A percentile compares a stretch with the other conserved stretches of the same genome.
phyloP scores from a whole-genome alignment of 495 filamentous ascomycete genomes.

The Trichoderma orchidacearum region DNA sequence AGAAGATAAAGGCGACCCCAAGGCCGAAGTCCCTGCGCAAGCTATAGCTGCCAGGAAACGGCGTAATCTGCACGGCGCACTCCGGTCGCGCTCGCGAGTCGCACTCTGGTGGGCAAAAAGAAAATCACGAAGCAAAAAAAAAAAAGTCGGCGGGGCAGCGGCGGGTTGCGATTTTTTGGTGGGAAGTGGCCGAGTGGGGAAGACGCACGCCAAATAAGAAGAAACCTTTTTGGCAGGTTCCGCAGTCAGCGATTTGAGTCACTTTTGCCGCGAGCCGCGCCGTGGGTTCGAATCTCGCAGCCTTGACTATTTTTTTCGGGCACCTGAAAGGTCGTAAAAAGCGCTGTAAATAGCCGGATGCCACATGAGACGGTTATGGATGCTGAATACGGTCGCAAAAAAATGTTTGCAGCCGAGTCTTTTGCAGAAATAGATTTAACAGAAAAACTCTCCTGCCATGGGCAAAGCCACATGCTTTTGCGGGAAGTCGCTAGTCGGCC shows the following conservation, averaged over 20 bases:
- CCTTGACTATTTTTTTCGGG: not conserved
- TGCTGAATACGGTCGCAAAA: too few species aligned
- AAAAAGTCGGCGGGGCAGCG: not conserved
- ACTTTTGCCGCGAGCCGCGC: not conserved
- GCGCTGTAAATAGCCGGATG: not conserved
- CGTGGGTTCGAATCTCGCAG: not conserved
- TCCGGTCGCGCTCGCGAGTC: not conserved
- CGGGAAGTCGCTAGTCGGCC: not conserved
- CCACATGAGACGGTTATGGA: not conserved
- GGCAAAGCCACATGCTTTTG: not conserved
- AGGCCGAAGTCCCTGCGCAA: too few species aligned
- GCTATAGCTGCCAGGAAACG: too few species aligned
- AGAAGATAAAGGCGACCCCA: too few species aligned
- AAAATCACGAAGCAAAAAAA: not conserved
- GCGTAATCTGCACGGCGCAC: not conserved
- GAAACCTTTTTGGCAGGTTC: not conserved
- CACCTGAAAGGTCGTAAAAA: not conserved
- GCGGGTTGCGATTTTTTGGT: not conserved
- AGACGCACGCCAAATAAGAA: not conserved
- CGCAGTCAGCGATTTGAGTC: not conserved
- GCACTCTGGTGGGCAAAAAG: not conserved
- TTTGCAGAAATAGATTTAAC: not conserved
- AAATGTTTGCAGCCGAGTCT: not conserved
- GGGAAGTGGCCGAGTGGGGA: not conserved
- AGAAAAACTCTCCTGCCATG: not conserved